Evolutionary conservation across 768 basidiomycete genomes (phyloP), one percentile per base, ranked within the genome.

Genomic region (Chalciporus pseudorubinellus): DNA sequence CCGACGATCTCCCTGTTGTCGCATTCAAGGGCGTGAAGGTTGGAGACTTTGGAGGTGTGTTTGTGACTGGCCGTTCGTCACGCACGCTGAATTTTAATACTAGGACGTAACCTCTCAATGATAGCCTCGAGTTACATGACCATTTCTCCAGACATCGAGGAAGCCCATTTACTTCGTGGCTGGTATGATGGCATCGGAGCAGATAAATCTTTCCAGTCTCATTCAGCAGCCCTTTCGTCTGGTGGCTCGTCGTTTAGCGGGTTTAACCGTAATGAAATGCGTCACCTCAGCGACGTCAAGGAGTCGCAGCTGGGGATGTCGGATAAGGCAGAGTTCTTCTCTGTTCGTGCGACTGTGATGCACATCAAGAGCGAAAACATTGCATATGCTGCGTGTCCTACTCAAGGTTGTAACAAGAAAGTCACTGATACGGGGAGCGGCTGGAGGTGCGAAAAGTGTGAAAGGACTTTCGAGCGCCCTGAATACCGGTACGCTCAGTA

Each of bases 381-480:
- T 40, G 79, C 81, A 14, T 99, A 99, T 66, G 88, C 95, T 20
- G 95, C 91, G 16, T 99, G 97, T 65, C 85, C 84, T 26, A 81
- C 78, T 18, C 74, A 81, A 34, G 78, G 75, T 9, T 98, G 95
- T 70, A 89, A 79, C 71, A 98, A 98, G 75, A 99, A 98, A 70
- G 89, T 98, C 6, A 69, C 80, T 1, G 79, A 89, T 49, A 69
- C 76, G 18, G 77, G 76, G n/a, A 77, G 74, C 39, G 77, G 74
- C n/a, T 98, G 92, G 92, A 73, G 81, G 40, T 98, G 97, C 67
- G 97, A 98, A 66, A 98, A 94, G 70, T 98, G 95, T 66, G 82
- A 89, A 46, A 81, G 78, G 66, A 79, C 69, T 21, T 88, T 80
- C 61, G 74, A 78, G 2, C 73, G 77, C 28, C 94, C 95, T 3